Evolutionary conservation across 208 protist genomes (phyloP), one percentile per base, ranked within the genome.

Genomic region (Porcisia deanei): DNA sequence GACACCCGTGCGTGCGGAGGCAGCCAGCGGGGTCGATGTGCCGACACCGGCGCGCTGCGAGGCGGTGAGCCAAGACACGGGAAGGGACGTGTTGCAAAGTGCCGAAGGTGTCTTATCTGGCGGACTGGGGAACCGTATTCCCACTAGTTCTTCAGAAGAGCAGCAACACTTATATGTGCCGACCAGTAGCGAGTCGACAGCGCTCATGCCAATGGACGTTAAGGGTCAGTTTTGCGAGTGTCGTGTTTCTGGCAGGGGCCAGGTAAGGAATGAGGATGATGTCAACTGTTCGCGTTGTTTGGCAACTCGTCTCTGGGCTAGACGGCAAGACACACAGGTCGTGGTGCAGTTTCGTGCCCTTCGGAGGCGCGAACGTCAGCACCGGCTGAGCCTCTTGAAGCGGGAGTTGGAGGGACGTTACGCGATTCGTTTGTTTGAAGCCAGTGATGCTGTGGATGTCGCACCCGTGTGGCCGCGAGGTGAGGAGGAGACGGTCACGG

Each of bases 371-470:
- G 77, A 81, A n/a, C 71, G 77, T 18, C 43, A 61, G 2, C 72
- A 82, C n/a, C 77, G 77, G 5, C 58, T 49, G 30, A 37, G 16
- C 20, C 37, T 73, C 10, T 1, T 39, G 1, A 12, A 61, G 65
- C 65, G 58, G 0, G 72, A 82, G 57, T 47, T 74, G 1, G 72
- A 77, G 25, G 39, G 65, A 0, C 77, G 77, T 25, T 82, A 82
- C 53, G 58, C 47, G 14, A 10, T 77, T 16, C 65, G 77, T 2
- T 58, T 82, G 10, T 37, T 20, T 20, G 77, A 82, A 45, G 53
- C 77, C 7, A 49, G 63, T 0, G 71, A 76, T 4, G 77, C 77
- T 18, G 77, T 66, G 22, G 63, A 67, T 47, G 39, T 66, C 0
- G 71, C 65, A 1, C 37, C 69, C 18, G 49, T 39, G 16, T 43